Evolutionary conservation across 1,139 yeast genomes (phyloP).

Genomic region (Hansenula lynferdii): DNA sequence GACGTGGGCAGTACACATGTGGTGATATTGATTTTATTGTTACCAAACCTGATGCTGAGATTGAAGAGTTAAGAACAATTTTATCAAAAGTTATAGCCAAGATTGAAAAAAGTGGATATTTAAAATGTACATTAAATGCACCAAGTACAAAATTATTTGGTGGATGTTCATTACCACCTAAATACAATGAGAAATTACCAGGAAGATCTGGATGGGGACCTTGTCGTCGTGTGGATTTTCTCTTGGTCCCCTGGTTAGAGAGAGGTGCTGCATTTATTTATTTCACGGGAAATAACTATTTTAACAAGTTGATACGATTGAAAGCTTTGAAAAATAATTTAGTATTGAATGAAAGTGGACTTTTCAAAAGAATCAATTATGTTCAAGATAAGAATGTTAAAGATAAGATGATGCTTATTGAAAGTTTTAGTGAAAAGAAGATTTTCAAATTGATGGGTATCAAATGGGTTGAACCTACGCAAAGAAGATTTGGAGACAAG

Average conservation of each 20-base stretch:
- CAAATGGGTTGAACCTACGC: conserved; percentile 39
- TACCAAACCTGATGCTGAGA: conserved; percentile 33
- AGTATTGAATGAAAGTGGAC: conserved; percentile 45
- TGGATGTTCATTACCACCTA: conserved; percentile 15
- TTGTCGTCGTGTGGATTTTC: conserved; percentile 54
- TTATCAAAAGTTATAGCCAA: conserved; percentile 28
- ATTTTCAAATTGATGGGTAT: conserved; percentile 46
- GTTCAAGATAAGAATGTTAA: conserved; percentile 6
- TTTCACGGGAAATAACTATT: conserved; percentile 54
- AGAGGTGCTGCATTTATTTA: conserved; percentile 51
- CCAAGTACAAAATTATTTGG: conserved; percentile 12
- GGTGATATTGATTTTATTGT: conserved; percentile 59
- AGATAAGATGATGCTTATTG: conserved; percentile 30
- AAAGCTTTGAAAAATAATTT: conserved; percentile 41
- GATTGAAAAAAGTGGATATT: conserved; percentile 19
- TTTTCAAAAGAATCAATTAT: conserved; percentile 25
- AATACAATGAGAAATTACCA: conserved; percentile 10
- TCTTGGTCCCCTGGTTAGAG: conserved; percentile 44
- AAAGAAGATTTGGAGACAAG: conserved; percentile 32
- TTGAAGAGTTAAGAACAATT: conserved; percentile 11
- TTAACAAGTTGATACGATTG: conserved; percentile 46
- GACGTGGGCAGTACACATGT: conserved; percentile 42
- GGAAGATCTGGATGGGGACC: conserved; percentile 19
- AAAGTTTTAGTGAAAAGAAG: conserved; percentile 39
- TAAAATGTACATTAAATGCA: conserved; percentile 9